Conservation (phyloP, 2,329 filamentous ascomycete genomes). For the Triangularia setosa region DNA sequence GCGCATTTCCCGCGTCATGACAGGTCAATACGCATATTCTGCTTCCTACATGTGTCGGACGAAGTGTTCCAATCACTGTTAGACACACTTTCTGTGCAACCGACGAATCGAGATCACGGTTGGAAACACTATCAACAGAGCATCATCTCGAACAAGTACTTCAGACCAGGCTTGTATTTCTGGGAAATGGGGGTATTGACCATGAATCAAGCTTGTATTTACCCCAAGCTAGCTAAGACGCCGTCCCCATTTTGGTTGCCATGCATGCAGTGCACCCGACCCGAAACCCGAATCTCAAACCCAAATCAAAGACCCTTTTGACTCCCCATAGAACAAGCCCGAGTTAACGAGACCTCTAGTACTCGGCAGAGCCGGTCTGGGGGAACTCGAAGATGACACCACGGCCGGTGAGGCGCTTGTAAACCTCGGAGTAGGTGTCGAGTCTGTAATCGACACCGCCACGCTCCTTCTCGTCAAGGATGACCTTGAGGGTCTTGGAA, state of each 20-base stretch:
- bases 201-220: conserved; percentile 26
- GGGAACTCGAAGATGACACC: conserved; percentile 98
- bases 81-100: not conserved
- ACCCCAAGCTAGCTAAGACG: conserved; percentile 32
- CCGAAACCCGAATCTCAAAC: conserved; percentile 27
- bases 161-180: conserved; percentile 24
- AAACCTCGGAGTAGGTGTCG: conserved; percentile 99
- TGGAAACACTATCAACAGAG: not conserved
- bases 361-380: conserved; percentile 72
- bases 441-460: conserved; percentile 99
- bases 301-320: conserved; percentile 23
- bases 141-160: not conserved
- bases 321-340: conserved; percentile 17
- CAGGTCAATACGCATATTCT: not conserved
- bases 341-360: conserved; percentile 50
- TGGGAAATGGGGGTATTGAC: conserved; percentile 15
- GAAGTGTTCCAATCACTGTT: not conserved
- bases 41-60: not conserved
- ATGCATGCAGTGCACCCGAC: conserved; percentile 26
- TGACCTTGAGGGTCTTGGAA: conserved; percentile 97
- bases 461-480: conserved; percentile 99
- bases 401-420: conserved; percentile 96
- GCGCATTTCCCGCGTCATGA: not conserved
- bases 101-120: not conserved
- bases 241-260: conserved; percentile 30